Conservation (phyloP, 164 flowering plant species). For the Chloranthus sessilifolius region DNA sequence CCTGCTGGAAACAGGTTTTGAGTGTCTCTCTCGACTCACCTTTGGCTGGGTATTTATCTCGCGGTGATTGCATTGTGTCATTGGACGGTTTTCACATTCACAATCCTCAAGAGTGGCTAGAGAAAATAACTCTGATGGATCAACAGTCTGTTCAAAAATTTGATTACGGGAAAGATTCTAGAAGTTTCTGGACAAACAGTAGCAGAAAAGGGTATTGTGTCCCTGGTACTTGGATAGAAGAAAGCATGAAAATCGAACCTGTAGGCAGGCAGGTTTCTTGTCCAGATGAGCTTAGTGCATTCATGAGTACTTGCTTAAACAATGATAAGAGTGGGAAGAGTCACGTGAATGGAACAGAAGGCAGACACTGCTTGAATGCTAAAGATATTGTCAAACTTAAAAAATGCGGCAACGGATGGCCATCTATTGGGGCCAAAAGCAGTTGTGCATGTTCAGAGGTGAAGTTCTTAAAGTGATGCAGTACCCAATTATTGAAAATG, state of each 20-base stretch:
- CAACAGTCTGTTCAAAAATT: slow-evolving; percentile 19
- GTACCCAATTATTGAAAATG: no score
- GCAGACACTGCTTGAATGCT: slow-evolving; percentile 47
- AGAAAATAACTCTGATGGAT: slow-evolving; percentile 26
- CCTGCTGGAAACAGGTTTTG: slow-evolving; percentile 57
- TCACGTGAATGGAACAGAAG: slow-evolving; percentile 12
- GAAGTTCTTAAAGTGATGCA: no score
- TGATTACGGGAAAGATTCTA: slow-evolving; percentile 12
- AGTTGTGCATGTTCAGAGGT: slow-evolving; percentile 66
- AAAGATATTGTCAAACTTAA: slow-evolving; percentile 48
- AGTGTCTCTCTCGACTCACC: slow-evolving; percentile 55
- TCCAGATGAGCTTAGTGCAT: slow-evolving; percentile 47
- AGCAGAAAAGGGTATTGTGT: slow-evolving; percentile 64
- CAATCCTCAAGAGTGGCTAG: slow-evolving; percentile 53
- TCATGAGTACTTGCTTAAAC: slow-evolving; percentile 34
- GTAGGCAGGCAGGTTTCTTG: slow-evolving; percentile 37
- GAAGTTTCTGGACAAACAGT: slow-evolving; percentile 8
- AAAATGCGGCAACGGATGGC: slow-evolving; percentile 64
- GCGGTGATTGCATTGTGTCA: slow-evolving; percentile 62
- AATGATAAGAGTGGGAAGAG: slow-evolving; percentile 11
- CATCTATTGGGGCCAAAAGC: slow-evolving; percentile 20
- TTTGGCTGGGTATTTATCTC: slow-evolving; percentile 52
- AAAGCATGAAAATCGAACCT: slow-evolving; percentile 23
- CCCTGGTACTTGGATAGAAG: slow-evolving; percentile 42
- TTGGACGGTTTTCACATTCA: slow-evolving; percentile 55